Conservation (phyloP, 352 stramenopile species). For the Phytophthora tentaculata region DNA sequence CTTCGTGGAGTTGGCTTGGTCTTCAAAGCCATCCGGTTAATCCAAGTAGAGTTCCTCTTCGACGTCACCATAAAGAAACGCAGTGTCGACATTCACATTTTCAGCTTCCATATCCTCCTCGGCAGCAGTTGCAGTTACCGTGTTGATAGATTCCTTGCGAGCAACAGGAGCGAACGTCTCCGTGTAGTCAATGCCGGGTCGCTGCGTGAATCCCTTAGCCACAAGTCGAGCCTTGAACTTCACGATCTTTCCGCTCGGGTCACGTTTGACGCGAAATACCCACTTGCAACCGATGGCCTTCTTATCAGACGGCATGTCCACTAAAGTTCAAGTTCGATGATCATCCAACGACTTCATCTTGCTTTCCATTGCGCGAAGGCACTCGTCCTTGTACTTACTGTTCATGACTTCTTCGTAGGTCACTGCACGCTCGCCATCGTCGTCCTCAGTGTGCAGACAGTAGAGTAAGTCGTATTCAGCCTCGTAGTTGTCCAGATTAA, state of each 20-base stretch:
- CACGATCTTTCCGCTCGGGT: neutral
- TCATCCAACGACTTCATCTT: neutral
- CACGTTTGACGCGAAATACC: neutral
- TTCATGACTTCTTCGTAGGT: neutral
- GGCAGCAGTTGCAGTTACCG: too few relatives aligned
- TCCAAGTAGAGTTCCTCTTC: neutral
- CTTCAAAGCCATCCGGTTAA: neutral
- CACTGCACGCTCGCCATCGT: neutral
- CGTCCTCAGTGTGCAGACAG: neutral
- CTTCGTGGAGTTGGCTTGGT: neutral
- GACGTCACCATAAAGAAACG: neutral
- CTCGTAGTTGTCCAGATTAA: neutral
- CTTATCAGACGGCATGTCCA: neutral
- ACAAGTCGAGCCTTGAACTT: neutral
- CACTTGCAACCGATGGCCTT: neutral
- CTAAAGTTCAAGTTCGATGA: neutral
- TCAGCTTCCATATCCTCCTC: too few relatives aligned
- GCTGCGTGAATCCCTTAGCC: neutral
- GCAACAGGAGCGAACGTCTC: neutral
- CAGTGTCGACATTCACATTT: neutral
- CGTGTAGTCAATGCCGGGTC: neutral
- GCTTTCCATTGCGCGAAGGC: neutral
- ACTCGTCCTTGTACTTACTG: neutral
- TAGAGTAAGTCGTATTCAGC: neutral
- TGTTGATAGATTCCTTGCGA: neutral